Conservation (phyloP, 1,139 yeast species). For the Ogataea hybrid region DNA sequence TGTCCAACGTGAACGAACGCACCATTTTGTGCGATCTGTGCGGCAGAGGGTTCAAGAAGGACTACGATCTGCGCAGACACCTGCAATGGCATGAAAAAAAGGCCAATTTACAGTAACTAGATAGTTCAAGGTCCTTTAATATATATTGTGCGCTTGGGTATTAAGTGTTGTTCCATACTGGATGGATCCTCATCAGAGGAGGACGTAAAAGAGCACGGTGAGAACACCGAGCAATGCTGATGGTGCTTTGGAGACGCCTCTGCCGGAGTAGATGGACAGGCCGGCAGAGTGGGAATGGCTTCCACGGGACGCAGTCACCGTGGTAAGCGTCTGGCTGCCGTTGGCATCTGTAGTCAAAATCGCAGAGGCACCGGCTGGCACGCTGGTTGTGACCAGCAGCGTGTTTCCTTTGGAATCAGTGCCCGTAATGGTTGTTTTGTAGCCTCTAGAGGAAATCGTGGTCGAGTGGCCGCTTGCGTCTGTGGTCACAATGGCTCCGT, state of each 20-base stretch:
- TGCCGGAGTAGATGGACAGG: conserved; percentile 2
- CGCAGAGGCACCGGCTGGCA: conserved; percentile 1
- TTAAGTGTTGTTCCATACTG: background rate
- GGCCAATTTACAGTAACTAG: background rate
- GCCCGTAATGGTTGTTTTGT: conserved; percentile 2
- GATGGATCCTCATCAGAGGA: conserved; percentile 4
- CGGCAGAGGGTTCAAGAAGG: conserved; percentile 43
- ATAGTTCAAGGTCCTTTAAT: background rate
- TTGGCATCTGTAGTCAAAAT: conserved; percentile 3
- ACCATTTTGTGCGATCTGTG: conserved; percentile 46
- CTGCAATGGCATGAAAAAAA: conserved; percentile 49
- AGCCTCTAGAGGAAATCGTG: background rate
- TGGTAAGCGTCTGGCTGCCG: conserved; percentile 2
- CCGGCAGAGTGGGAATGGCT: background rate
- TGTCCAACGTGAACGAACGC: conserved; percentile 36
- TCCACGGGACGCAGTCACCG: background rate
- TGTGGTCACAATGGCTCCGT: background rate
- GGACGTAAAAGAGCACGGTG: conserved; percentile 7
- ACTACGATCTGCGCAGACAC: conserved; percentile 52
- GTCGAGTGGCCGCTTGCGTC: background rate
- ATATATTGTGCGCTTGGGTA: conserved; percentile 5
- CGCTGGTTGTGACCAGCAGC: background rate
- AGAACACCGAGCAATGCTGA: conserved; percentile 6
- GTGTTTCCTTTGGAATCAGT: conserved; percentile 2
- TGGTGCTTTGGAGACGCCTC: conserved; percentile 5